phyloP scores from a whole-genome alignment of 129 eudicot genomes.

The Ambrosia artemisiifolia region DNA sequence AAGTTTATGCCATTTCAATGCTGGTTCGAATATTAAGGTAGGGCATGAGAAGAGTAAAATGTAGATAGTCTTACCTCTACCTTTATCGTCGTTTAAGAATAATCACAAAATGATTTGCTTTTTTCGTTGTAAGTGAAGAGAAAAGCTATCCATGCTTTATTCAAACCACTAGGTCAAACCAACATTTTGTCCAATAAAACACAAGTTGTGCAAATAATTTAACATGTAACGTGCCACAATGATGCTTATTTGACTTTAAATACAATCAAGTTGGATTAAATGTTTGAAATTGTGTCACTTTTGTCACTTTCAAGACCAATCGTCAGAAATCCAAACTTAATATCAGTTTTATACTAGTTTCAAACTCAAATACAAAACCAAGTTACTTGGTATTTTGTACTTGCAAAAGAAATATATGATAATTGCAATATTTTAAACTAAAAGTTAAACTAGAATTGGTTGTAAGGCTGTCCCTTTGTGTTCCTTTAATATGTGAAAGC shows the following conservation, averaged over 20 bases:
- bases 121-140: not conserved
- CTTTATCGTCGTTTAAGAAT: too few species aligned
- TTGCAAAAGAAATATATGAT: not conserved
- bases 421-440: too few species aligned
- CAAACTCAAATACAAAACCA: slow-evolving; percentile 8
- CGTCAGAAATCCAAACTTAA: not conserved
- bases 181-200: not conserved
- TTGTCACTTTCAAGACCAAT: slow-evolving; percentile 1
- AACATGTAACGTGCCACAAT: not conserved
- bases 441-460: not conserved
- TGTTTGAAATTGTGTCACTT: slow-evolving; percentile 15
- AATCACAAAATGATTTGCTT: not conserved
- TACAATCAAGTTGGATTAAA: not conserved
- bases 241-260: slow-evolving; percentile 2
- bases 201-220: not conserved
- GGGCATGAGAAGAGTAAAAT: too few species aligned
- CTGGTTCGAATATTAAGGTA: too few species aligned
- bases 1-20: too few species aligned
- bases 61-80: too few species aligned
- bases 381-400: not conserved
- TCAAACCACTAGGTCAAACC: too few species aligned
- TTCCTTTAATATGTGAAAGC: slow-evolving; percentile 11
- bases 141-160: not conserved
- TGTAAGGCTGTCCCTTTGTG: slow-evolving; percentile 7
- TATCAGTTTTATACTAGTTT: not conserved